Evolutionary conservation across 1,284 basidiomycete genomes (phyloP).

Genomic region (Ustilago nuda): DNA sequence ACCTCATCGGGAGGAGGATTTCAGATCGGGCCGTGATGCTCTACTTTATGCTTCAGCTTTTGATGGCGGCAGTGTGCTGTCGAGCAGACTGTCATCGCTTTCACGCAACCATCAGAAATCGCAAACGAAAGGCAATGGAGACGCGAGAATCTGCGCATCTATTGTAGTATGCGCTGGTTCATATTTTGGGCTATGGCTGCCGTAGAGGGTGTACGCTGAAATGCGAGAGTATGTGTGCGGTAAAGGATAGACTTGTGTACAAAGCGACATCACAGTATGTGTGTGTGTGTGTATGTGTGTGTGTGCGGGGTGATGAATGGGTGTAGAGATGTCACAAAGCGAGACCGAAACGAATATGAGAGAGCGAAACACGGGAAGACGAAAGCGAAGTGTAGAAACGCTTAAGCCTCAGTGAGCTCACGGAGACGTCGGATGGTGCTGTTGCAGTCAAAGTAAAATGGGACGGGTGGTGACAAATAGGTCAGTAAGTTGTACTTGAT

Average conservation of each 20-base stretch:
- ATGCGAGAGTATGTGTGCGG: constrained; percentile 28
- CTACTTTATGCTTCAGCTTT: background rate
- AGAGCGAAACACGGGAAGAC: constrained; percentile 16
- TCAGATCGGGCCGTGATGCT: background rate
- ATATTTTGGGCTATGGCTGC: constrained; percentile 18
- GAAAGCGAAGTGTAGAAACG: constrained; percentile 7
- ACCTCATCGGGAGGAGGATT: background rate
- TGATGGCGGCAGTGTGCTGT: no score
- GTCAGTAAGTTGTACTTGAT: constrained; percentile 15
- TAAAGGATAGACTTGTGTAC: constrained; percentile 38
- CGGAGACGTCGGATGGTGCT: constrained; percentile 70
- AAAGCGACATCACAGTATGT: constrained; percentile 24
- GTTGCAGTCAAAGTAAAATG: constrained; percentile 6
- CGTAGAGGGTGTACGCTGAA: constrained; percentile 14
- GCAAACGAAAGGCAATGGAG: background rate
- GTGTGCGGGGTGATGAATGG: background rate
- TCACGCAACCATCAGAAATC: background rate
- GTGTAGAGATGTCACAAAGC: constrained; percentile 19
- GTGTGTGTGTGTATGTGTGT: constrained; percentile 5
- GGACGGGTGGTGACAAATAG: background rate
- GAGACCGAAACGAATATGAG: constrained; percentile 18
- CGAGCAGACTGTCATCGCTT: no score
- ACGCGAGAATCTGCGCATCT: constrained; percentile 23
- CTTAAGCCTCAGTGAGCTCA: constrained; percentile 69
- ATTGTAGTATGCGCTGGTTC: constrained; percentile 7